Base-by-base conservation (phyloP, 257 asterid genomes). In the Cynanchum wilfordii region DNA sequence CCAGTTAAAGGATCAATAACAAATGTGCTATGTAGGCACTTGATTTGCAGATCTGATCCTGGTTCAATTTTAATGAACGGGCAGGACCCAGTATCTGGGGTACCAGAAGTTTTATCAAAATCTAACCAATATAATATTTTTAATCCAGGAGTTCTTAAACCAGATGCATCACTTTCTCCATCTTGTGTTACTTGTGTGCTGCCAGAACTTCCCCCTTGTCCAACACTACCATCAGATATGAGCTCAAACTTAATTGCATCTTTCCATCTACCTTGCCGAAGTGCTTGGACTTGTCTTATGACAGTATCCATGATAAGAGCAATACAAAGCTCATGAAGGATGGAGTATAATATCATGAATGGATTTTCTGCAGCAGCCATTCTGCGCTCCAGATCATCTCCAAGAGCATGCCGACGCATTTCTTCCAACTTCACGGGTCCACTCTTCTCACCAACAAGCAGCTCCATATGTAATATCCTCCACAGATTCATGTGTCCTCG, bases 251-350 rank as follows among this genome's bases (percentile, higher is more conserved):
- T 90, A 80, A 95, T 95, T 59, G 98, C 97, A 82, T 92, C 98
- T 78, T 89, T 90, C 99, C 99, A 95, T 73, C 97, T 83, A 78
- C 98, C 99, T 79, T 84, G 94, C 68, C 90, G 86, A 78, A 95
- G 98, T 75, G 88, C 78, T 73, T 89, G 94, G 82, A 92, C 97
- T 88, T 95, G 99, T 79, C 96, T 86, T 81, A 88, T 84, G 76
- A 95, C 96, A 76, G 98, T 95, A 85, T 95, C 99, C 99, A 95
- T 95, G 47, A 89, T 76, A 77, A 95, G 97, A 51, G 99, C 95
- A 78, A 92, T 86, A 78, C 97, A 95, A 27, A 95, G 86, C 81
- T 95, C 99, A 74, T 95, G 99, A 69, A 95, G 92, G 77, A 95
- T 85, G 36, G 95, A 79, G 85, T 95, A 95, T 68, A 95, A 80